Evolutionary conservation across 1,284 basidiomycete species (phyloP).

Genomic region (Omphalotus olearius): DNA sequence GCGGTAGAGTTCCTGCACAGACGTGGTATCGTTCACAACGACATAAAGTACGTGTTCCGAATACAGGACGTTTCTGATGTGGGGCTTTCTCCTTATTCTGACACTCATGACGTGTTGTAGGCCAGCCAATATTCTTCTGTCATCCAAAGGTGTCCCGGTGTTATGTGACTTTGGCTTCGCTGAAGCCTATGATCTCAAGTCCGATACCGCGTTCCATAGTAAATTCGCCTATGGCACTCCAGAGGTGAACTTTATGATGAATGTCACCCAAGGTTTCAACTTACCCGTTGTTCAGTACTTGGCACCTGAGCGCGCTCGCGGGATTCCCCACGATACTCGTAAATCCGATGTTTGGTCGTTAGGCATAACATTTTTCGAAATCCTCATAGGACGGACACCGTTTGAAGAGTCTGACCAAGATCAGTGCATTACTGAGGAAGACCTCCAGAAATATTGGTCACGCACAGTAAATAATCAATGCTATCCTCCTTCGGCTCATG

Average conservation of each 20-base stretch:
- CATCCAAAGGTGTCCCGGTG: slow-evolving; percentile 69
- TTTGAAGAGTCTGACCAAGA: slow-evolving; percentile 85
- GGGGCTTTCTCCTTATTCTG: background rate
- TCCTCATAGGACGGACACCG: slow-evolving; percentile 85
- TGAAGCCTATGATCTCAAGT: slow-evolving; percentile 65
- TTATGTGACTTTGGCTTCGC: slow-evolving; percentile 93
- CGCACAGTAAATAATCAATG: slow-evolving; percentile 52
- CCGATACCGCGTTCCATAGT: slow-evolving; percentile 71
- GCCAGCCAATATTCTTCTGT: slow-evolving; percentile 86
- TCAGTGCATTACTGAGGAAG: slow-evolving; percentile 76
- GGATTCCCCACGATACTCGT: slow-evolving; percentile 85
- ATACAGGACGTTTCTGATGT: background rate
- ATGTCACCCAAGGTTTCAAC: slow-evolving; percentile 9
- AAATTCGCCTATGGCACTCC: slow-evolving; percentile 87
- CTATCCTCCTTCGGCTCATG: background rate
- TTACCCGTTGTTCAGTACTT: slow-evolving; percentile 57
- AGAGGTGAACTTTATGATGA: slow-evolving; percentile 49
- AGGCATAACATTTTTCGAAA: slow-evolving; percentile 90
- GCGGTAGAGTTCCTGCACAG: slow-evolving; percentile 86
- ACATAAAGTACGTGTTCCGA: slow-evolving; percentile 73
- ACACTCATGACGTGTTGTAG: slow-evolving; percentile 29
- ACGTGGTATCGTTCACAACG: slow-evolving; percentile 88
- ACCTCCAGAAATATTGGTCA: slow-evolving; percentile 79
- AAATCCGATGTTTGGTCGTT: slow-evolving; percentile 92
- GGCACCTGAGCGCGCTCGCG: slow-evolving; percentile 83